phyloP scores from a whole-genome alignment of 352 stramenopile species.

The Phytophthora foliorum region DNA sequence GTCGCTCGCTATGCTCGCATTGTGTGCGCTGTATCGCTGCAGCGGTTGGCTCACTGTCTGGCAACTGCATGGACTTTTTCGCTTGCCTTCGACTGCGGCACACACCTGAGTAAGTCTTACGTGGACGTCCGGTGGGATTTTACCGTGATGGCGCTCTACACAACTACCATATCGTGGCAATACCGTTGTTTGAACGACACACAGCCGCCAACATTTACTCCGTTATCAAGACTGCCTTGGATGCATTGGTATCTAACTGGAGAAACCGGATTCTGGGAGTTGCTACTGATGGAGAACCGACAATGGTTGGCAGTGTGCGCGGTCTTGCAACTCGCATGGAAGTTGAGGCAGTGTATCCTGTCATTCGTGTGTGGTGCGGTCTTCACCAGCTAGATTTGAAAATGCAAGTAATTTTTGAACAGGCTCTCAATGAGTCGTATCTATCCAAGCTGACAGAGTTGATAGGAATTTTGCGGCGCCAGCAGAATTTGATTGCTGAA shows the following conservation, averaged over 20 bases:
- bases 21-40: constrained; percentile 11
- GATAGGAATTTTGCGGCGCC: constrained; percentile 16
- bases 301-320: constrained; percentile 1
- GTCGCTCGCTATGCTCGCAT: constrained; percentile 11
- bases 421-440: constrained; percentile 18
- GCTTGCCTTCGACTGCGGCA: constrained; percentile 6
- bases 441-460: constrained; percentile 12
- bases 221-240: neutral
- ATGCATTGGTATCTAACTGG: neutral
- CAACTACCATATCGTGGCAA: constrained; percentile 18
- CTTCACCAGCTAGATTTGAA: constrained; percentile 32
- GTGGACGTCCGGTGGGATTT: constrained; percentile 23
- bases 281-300: neutral
- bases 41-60: neutral
- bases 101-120: constrained; percentile 18
- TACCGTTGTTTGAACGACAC: constrained; percentile 15
- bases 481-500: constrained; percentile 18
- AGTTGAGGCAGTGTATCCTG: neutral
- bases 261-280: constrained; percentile 1
- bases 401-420: constrained; percentile 14
- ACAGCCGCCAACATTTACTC: constrained; percentile 15
- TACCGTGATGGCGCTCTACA: neutral
- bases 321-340: constrained; percentile 11
- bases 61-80: constrained; percentile 10
- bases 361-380: constrained; percentile 27